Evolutionary conservation across 2,329 filamentous ascomycete genomes (phyloP).

Genomic region (Fusarium longipes): DNA sequence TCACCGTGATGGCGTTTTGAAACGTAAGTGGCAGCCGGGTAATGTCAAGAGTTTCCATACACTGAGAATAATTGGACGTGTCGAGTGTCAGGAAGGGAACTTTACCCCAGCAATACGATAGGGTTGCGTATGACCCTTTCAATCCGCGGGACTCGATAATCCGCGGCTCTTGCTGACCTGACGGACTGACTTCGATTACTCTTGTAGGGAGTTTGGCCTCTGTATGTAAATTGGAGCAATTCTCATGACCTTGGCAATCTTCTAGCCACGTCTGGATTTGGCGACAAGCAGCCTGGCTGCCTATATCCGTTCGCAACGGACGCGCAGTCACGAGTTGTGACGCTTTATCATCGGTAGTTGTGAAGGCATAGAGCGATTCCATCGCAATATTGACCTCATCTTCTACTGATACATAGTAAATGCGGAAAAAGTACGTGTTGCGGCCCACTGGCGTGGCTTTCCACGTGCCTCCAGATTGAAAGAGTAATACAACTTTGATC

Average conservation of each 20-base stretch:
- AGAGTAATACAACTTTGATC: background rate
- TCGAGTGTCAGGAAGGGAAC: background rate
- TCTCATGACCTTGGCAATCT: background rate
- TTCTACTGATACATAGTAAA: background rate
- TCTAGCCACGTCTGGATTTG: background rate
- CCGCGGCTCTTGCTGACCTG: background rate
- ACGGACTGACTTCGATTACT: background rate
- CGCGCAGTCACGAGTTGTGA: background rate
- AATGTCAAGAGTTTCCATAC: background rate
- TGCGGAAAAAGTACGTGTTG: background rate
- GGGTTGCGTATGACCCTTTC: background rate
- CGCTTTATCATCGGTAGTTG: background rate
- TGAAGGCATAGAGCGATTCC: background rate
- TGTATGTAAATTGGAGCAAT: background rate
- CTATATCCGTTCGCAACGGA: background rate
- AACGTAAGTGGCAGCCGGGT: background rate
- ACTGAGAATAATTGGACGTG: background rate
- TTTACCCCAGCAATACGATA: background rate
- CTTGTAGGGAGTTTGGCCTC: background rate
- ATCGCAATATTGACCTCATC: fast-evolving
- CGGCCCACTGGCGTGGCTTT: background rate
- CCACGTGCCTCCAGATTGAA: fast-evolving
- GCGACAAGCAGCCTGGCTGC: background rate
- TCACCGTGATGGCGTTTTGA: background rate
- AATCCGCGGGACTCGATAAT: background rate